Evolutionary conservation across 257 asterid species (phyloP).

Genomic region (Marsdenia floribunda): DNA sequence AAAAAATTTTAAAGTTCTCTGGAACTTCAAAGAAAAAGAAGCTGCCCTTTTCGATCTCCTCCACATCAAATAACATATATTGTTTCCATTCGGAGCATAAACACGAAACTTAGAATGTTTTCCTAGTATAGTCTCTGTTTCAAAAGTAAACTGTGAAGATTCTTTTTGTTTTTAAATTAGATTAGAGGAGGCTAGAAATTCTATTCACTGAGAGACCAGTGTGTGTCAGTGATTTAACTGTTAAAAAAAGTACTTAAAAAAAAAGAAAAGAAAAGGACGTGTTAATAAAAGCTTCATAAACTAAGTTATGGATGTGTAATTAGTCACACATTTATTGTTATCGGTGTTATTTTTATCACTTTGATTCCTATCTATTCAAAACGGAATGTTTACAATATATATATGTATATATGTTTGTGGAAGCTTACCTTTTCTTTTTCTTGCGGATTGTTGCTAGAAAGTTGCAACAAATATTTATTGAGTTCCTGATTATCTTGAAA

Average conservation of each 20-base stretch:
- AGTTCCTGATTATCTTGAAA: slow-evolving; percentile 8
- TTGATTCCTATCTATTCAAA: background rate
- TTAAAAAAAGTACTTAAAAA: background rate
- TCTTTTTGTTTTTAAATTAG: background rate
- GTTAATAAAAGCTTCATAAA: background rate
- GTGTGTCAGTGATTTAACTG: background rate
- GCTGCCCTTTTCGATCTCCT: background rate
- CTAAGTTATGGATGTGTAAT: background rate
- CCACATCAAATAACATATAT: background rate
- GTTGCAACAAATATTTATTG: background rate
- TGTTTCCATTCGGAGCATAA: no score
- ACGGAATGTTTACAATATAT: background rate
- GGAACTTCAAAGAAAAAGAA: background rate
- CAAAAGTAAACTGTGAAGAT: background rate
- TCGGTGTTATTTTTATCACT: background rate
- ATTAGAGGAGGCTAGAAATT: background rate
- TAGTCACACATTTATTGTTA: background rate
- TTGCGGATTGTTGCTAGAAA: slow-evolving; percentile 1
- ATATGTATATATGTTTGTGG: background rate
- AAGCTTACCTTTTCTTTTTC: background rate
- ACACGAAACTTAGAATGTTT: no score
- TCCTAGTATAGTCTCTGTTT: background rate
- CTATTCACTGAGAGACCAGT: background rate
- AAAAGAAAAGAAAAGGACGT: no score
- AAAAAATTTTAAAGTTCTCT: no score